phyloP scores from a whole-genome alignment of 2,329 filamentous ascomycete genomes.

The Metarhizium robertsii region DNA sequence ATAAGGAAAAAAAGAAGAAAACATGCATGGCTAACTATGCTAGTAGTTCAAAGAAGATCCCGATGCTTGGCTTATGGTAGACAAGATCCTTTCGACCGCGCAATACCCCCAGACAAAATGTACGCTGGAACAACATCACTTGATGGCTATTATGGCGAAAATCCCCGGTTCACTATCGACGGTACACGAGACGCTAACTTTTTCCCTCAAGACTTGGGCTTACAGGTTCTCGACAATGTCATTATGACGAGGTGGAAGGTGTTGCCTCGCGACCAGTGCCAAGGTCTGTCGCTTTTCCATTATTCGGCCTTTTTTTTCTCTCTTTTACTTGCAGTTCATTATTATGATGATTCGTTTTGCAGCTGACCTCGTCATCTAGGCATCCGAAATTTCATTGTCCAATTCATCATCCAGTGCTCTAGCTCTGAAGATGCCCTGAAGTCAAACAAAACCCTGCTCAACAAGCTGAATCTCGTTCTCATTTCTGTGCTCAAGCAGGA shows the following conservation, averaged over 20 bases:
- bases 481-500: constrained; percentile 98
- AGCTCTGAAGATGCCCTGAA: constrained; percentile 80
- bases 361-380: constrained; percentile 39
- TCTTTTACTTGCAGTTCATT: not conserved
- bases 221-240: constrained; percentile 96
- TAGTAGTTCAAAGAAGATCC: constrained; percentile 95
- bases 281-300: constrained; percentile 44
- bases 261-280: constrained; percentile 87
- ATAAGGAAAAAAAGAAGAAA: not conserved
- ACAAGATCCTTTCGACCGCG: constrained; percentile 90
- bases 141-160: not conserved
- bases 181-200: constrained; percentile 11
- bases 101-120: constrained; percentile 96
- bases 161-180: not conserved
- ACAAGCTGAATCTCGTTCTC: constrained; percentile 96
- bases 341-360: not conserved
- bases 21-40: constrained; percentile 9
- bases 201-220: constrained; percentile 60
- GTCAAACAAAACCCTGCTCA: constrained; percentile 78
- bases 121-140: constrained; percentile 32
- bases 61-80: constrained; percentile 94
- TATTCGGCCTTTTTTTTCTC: not conserved
- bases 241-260: constrained; percentile 99
- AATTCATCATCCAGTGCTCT: constrained; percentile 94
- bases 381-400: constrained; percentile 97